Conservation (phyloP, 176 grass and related monocot genomes). For the Oryza brachyantha region DNA sequence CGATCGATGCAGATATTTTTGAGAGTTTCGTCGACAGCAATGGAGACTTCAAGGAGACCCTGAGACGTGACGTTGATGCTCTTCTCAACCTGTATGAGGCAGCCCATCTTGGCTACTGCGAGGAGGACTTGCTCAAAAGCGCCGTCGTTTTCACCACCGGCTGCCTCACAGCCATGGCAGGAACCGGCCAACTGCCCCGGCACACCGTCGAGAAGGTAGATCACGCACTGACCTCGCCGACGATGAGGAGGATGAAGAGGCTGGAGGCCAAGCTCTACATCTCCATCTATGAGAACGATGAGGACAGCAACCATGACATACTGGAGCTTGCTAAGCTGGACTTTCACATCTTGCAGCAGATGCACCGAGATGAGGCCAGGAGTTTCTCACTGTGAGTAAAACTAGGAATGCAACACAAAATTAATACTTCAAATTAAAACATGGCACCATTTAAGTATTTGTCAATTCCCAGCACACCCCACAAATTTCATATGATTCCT, state of each 20-base stretch:
- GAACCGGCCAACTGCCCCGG: neutral
- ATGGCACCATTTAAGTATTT: too few species aligned
- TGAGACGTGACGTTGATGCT: neutral
- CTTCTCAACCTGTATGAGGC: slow-evolving; percentile 19
- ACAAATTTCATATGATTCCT: too few species aligned
- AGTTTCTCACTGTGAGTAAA: slow-evolving; percentile 28
- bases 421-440: too few species aligned
- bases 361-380: slow-evolving; percentile 37
- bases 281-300: slow-evolving; percentile 1
- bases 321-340: slow-evolving; percentile 43
- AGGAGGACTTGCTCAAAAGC: neutral
- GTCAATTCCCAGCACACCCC: too few species aligned
- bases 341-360: slow-evolving; percentile 33
- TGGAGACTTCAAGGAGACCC: neutral
- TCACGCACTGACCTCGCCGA: slow-evolving; percentile 14
- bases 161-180: neutral
- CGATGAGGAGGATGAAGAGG: slow-evolving; percentile 7
- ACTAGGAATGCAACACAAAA: too few species aligned
- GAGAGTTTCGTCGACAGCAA: neutral
- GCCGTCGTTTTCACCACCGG: neutral
- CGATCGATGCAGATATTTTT: neutral
- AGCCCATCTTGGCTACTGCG: neutral
- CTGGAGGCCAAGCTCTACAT: slow-evolving; percentile 35
- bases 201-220: neutral
- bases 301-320: neutral